Evolutionary conservation across 345 rosid genomes (phyloP).

Genomic region (Linum trigynum): DNA sequence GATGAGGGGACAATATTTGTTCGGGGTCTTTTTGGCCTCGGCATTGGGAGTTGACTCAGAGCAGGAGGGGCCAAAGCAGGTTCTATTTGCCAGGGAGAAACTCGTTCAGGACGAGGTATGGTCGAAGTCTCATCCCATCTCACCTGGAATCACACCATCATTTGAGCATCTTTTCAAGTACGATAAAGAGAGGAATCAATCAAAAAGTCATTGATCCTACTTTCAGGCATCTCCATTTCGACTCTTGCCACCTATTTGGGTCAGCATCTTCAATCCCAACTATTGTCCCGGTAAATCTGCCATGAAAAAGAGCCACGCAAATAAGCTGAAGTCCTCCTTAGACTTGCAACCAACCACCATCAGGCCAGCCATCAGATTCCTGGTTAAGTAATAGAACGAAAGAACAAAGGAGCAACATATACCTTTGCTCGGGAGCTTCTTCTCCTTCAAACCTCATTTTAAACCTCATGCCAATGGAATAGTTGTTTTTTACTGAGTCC

Average conservation of each 20-base stretch:
- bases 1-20: slow-evolving; percentile 44
- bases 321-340: background rate
- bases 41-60: slow-evolving; percentile 46
- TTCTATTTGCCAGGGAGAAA: slow-evolving; percentile 84
- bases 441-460: slow-evolving; percentile 92
- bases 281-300: slow-evolving; percentile 72
- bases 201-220: slow-evolving; percentile 18
- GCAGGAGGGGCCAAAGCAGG: slow-evolving; percentile 76
- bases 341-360: background rate
- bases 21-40: slow-evolving; percentile 57
- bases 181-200: background rate
- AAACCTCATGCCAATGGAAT: slow-evolving; percentile 74
- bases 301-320: slow-evolving; percentile 1
- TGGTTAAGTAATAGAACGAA: background rate
- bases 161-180: slow-evolving; percentile 4
- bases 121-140: slow-evolving; percentile 75
- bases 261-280: slow-evolving; percentile 66
- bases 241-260: slow-evolving; percentile 47
- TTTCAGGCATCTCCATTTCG: slow-evolving; percentile 85
- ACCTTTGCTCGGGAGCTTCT: slow-evolving; percentile 89
- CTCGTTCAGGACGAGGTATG: slow-evolving; percentile 73
- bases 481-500: slow-evolving; percentile 62
- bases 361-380: background rate
- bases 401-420: background rate
- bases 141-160: slow-evolving; percentile 36